Evolutionary conservation across 2,329 filamentous ascomycete genomes (phyloP).

Genomic region (Monosporascus sp.): DNA sequence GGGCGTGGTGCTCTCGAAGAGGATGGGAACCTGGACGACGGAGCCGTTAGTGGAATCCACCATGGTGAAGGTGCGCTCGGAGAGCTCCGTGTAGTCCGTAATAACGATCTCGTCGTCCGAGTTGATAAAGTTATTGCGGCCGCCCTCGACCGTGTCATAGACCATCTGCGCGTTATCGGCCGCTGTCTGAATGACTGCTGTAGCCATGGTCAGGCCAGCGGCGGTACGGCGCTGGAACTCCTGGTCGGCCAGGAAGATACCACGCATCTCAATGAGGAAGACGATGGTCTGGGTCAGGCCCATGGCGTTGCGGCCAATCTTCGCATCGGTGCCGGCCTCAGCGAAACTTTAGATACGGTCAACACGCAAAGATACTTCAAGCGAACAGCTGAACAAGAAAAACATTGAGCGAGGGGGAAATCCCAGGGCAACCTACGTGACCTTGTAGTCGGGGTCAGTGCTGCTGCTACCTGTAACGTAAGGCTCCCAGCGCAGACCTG

Average conservation of each 20-base stretch:
- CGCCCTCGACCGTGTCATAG: conserved; percentile 16
- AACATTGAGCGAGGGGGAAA: no score
- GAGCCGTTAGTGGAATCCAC: conserved; percentile 17
- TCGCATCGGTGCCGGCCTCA: conserved; percentile 21
- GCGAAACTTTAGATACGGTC: conserved; percentile 11
- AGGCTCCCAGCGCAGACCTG: conserved; percentile 28
- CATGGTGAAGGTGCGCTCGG: conserved; percentile 18
- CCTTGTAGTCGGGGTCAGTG: no score
- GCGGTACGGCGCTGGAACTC: conserved; percentile 22
- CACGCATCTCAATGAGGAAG: conserved; percentile 21
- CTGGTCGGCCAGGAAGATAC: conserved; percentile 22
- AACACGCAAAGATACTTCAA: neutral
- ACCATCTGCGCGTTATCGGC: conserved; percentile 16
- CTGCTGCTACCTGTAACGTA: conserved; percentile 22
- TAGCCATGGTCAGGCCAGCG: conserved; percentile 21
- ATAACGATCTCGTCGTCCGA: conserved; percentile 20
- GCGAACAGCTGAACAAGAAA: no score
- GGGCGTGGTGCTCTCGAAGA: conserved; percentile 19
- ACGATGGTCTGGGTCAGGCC: conserved; percentile 19
- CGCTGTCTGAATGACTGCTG: conserved; percentile 21
- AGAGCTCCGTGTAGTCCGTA: conserved; percentile 16
- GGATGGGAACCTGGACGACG: conserved; percentile 15
- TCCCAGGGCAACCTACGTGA: no score
- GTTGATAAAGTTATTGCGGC: conserved; percentile 16
- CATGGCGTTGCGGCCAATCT: conserved; percentile 18